Conservation (phyloP, 495 filamentous ascomycete species). For the Lophium mytilinum region DNA sequence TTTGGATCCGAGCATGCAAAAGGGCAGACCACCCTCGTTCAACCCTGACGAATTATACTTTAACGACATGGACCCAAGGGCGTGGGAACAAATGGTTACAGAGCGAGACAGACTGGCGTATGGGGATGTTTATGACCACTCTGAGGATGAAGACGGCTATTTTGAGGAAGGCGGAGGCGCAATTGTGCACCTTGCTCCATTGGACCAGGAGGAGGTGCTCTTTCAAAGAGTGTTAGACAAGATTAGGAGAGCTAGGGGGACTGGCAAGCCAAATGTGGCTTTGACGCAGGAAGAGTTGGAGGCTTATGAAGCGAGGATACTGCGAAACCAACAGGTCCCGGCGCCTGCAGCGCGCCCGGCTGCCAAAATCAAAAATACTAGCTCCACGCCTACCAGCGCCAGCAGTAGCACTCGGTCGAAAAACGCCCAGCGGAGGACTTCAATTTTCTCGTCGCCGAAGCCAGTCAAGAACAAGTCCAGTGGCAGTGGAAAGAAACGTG, state of each 20-base stretch:
- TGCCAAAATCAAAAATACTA: conserved; percentile 1
- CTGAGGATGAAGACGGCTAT: conserved; percentile 19
- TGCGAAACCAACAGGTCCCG: conserved; percentile 11
- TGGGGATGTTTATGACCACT: conserved; percentile 22
- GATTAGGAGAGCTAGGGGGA: conserved; percentile 19
- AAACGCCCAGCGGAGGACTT: conserved; percentile 9
- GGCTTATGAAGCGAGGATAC: conserved; percentile 8
- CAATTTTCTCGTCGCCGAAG: conserved; percentile 6
- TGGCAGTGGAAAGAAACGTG: conserved; percentile 11
- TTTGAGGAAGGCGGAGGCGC: conserved; percentile 1
- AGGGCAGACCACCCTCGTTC: conserved; percentile 4
- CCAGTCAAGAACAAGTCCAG: conserved; percentile 7
- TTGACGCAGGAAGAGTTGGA: conserved; percentile 22
- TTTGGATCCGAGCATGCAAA: conserved; percentile 10
- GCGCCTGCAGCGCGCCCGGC: conserved; percentile 15
- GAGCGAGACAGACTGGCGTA: conserved; percentile 14
- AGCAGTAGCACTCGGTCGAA: conserved; percentile 5
- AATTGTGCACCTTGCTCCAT: conserved; percentile 5
- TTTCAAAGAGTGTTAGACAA: conserved; percentile 22
- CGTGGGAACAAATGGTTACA: conserved; percentile 17
- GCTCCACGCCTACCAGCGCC: neutral
- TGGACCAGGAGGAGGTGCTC: conserved; percentile 16
- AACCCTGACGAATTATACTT: conserved; percentile 26
- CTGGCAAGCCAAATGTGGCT: conserved; percentile 16
- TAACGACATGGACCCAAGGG: conserved; percentile 26